Evolutionary conservation across 2,329 filamentous ascomycete genomes (phyloP).

Genomic region (Boeremia exigua): DNA sequence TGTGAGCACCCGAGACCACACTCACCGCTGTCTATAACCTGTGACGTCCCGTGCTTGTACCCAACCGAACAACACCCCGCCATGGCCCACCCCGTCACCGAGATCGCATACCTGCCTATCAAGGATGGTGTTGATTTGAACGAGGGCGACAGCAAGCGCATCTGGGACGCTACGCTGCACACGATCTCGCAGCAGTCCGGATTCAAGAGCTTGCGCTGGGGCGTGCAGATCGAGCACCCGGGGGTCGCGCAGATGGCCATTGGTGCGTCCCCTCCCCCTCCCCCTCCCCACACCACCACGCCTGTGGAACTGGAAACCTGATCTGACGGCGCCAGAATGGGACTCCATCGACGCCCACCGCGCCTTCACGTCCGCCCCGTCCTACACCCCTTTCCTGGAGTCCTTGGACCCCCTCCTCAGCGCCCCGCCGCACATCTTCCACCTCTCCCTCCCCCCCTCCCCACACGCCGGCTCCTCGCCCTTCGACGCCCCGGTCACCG

Average conservation of each 20-base stretch:
- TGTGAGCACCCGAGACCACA: too few species aligned
- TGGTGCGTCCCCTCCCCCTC: slow-evolving; percentile 43
- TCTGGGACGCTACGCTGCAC: slow-evolving; percentile 41
- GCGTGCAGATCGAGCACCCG: slow-evolving; percentile 49
- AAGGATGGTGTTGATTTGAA: slow-evolving; percentile 38
- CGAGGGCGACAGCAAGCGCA: slow-evolving; percentile 32
- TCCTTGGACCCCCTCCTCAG: slow-evolving; percentile 37
- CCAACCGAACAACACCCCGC: neutral
- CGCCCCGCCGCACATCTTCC: slow-evolving; percentile 37
- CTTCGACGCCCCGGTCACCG: slow-evolving; percentile 55
- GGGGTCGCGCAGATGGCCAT: slow-evolving; percentile 48
- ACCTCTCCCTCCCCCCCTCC: slow-evolving; percentile 32
- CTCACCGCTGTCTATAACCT: neutral
- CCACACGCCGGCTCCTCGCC: slow-evolving; percentile 17
- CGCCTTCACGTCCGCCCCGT: slow-evolving; percentile 46
- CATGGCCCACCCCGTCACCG: slow-evolving; percentile 42
- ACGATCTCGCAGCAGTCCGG: slow-evolving; percentile 49
- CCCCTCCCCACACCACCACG: too few species aligned
- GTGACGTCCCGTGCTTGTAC: neutral
- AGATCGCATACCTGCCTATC: slow-evolving; percentile 50
- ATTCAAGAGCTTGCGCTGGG: slow-evolving; percentile 45
- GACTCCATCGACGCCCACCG: slow-evolving; percentile 48
- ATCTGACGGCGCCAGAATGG: too few species aligned
- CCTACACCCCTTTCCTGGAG: slow-evolving; percentile 50
- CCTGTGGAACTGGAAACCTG: too few species aligned